Conservation (phyloP, 768 basidiomycete genomes). For the Tricholoma furcatifolium region DNA sequence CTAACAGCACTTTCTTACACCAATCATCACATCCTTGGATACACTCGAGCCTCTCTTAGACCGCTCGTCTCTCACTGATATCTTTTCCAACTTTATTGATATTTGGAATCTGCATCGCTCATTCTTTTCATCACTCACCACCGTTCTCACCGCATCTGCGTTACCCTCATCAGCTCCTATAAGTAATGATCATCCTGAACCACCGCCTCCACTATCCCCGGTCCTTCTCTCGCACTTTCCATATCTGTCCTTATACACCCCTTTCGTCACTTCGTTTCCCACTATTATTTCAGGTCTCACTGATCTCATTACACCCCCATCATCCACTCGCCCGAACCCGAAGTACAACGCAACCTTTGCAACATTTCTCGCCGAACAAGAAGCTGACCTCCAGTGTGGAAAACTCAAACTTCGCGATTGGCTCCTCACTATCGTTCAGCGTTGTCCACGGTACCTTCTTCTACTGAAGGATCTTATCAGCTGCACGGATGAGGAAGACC, state of each 20-base stretch:
- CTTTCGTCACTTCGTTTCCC: conserved; percentile 80
- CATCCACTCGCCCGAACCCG: conserved; percentile 34
- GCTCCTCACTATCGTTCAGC: conserved; percentile 83
- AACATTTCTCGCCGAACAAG: conserved; percentile 60
- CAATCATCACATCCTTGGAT: conserved; percentile 75
- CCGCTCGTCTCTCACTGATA: conserved; percentile 62
- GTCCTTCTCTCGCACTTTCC: conserved; percentile 81
- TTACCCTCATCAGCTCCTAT: conserved; percentile 8
- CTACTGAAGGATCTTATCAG: conserved; percentile 77
- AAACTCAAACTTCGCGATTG: conserved; percentile 81
- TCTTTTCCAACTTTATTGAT: conserved; percentile 89
- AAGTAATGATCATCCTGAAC: conserved; percentile 32
- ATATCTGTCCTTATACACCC: conserved; percentile 84
- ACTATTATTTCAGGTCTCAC: conserved; percentile 58
- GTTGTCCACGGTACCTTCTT: conserved; percentile 84
- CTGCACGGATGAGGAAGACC: conserved; percentile 62
- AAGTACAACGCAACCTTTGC: conserved; percentile 56
- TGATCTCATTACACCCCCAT: conserved; percentile 46
- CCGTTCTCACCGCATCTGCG: conserved; percentile 35
- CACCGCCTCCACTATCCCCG: conserved; percentile 42
- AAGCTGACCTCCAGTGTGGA: conserved; percentile 67
- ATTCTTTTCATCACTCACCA: conserved; percentile 60
- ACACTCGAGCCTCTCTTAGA: conserved; percentile 66
- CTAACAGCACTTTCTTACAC: conserved; percentile 74
- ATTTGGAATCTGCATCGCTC: conserved; percentile 87